These are phyloP conservation scores for Talinum fruticosum DNA, from an alignment of 148 eudicot genomes.

Conservation along the genomic window DNA sequence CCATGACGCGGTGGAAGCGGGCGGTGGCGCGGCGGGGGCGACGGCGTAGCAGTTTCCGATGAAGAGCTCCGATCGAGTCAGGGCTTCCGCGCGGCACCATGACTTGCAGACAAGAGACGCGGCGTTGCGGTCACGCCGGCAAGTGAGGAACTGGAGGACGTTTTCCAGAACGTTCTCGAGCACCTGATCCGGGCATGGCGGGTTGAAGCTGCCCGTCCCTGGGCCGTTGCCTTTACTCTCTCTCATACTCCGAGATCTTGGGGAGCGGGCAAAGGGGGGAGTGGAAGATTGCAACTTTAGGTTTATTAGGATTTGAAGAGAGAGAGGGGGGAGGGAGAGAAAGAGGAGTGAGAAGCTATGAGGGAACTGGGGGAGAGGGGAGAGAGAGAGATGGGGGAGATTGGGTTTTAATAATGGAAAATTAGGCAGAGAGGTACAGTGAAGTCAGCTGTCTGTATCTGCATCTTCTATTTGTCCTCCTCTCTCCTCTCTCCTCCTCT, in stretches of 20 bases:
- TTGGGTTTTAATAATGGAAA: neutral
- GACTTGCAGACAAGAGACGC: conserved; percentile 65
- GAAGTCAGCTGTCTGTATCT: conserved; percentile 4
- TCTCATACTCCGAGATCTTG: conserved; percentile 28
- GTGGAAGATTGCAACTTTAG: neutral
- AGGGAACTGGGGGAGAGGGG: neutral
- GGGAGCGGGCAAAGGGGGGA: neutral
- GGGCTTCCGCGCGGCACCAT: conserved; percentile 66
- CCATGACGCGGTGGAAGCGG: conserved; percentile 41
- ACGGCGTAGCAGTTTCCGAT: conserved; percentile 73
- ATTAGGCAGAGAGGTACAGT: conserved; percentile 5
- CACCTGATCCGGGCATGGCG: conserved; percentile 62
- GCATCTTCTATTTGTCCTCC: neutral
- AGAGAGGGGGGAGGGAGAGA: neutral
- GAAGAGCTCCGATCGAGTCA: conserved; percentile 63
- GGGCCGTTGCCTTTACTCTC: conserved; percentile 10
- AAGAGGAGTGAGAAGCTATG: neutral
- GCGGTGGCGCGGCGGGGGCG: conserved; percentile 43
- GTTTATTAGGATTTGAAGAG: neutral
- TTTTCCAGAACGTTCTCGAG: conserved; percentile 76
- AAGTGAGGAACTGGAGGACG: conserved; percentile 57
- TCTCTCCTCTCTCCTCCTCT: conserved; percentile 4
- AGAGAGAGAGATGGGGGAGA: neutral
- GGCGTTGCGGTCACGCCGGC: conserved; percentile 57
- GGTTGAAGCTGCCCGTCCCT: conserved; percentile 13